Base-by-base conservation (phyloP, 2,329 filamentous ascomycete genomes). In the Trichoderma oligosporum region DNA sequence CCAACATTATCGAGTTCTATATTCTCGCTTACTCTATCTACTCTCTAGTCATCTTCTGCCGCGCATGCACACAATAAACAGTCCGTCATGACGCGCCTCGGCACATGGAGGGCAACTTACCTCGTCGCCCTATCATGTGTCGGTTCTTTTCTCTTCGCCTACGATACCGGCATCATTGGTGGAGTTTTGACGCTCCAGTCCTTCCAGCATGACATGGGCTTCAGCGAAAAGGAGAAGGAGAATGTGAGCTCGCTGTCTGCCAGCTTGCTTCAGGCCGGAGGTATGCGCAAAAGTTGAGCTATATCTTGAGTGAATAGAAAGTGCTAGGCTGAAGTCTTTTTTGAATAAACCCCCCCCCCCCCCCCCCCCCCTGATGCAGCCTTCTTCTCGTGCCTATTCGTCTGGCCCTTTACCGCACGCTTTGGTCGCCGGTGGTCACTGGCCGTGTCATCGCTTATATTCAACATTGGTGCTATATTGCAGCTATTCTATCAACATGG, bases 141-240 rank as follows among this genome's bases (percentile, higher is more conserved):
- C 18, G 70, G 70, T 11, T 74, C 72, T 1, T 76, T 76, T 58
- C 65, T 76, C 31, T 71, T 69, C 61, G 73, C 72, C 58, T 76
- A 76, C 55, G 74, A 76, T 59, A 76, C 74, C 1, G 74, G 74
- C 14, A 73, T 76, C 35, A 67, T 75, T 14, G 76, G 76, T 8
- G 73, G 74, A 5, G 69, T 76, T 44, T 62, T 76, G 38, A 72
- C 71, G 5, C 66, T 76, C 7, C 48, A 65, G 31, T 70, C 70
- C 20, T 76, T 76, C 61, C 70, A 72, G 33, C 59, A 61, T 7
- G 74, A 75, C 57, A 74, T 76, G 60, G 64, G 69, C 16, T 70
- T 71, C 53, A 67, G 61, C 3, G 61, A 65, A 2, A 61, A 59
- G 6, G 64, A 69, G 41, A 66, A 67, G 44, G 59, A 71, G 0